Conservation (phyloP, 441 rosid genomes). For the Populus trichocarpa region DNA sequence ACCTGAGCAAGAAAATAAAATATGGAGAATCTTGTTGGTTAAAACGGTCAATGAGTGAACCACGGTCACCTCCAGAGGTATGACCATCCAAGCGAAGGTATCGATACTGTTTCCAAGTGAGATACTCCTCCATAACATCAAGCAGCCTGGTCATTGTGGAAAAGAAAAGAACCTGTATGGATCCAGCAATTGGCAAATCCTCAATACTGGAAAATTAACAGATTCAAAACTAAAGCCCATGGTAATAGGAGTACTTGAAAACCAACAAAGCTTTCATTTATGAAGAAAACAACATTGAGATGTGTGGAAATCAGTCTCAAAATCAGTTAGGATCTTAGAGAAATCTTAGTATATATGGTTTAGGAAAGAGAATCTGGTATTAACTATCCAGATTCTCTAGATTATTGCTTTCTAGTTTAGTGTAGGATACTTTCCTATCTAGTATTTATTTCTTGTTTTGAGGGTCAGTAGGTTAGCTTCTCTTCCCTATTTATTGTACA, state of each 20-base stretch:
- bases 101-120: conserved; percentile 57
- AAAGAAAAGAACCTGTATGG: conserved; percentile 83
- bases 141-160: conserved; percentile 98
- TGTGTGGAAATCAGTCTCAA: not conserved
- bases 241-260: not conserved
- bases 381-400: no score
- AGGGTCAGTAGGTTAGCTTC: no score
- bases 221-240: not conserved
- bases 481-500: no score
- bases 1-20: conserved; percentile 94
- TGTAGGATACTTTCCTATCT: no score
- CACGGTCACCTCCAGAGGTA: conserved; percentile 92
- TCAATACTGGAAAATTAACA: not conserved
- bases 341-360: no score
- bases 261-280: not conserved
- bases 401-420: no score
- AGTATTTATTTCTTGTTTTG: no score
- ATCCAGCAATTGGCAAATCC: conserved; percentile 15
- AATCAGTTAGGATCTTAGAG: not conserved
- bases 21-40: conserved; percentile 67
- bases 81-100: conserved; percentile 96
- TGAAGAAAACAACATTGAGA: conserved; percentile 4
- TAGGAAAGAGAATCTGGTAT: no score
- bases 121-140: conserved; percentile 97
- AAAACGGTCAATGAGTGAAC: conserved; percentile 73